Percentiles rank a stretch among this genome's conserved stretches.
Conservation (phyloP, 2,329 filamentous ascomycete species). For the Diplodia scrobiculata region DNA sequence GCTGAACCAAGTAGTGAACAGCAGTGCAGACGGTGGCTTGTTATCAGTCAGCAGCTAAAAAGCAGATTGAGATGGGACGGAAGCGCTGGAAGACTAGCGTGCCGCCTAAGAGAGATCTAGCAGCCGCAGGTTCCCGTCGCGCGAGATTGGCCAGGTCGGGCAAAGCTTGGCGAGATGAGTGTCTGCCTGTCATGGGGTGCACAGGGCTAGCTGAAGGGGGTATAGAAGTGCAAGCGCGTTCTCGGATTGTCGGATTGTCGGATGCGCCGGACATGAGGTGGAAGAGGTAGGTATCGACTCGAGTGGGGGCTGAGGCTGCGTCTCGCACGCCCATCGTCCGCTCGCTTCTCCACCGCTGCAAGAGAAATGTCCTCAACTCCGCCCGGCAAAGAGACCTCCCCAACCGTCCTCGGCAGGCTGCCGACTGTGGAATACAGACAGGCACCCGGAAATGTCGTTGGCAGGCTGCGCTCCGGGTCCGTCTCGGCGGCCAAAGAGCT, state of each 20-base stretch:
- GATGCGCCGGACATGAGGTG: neutral
- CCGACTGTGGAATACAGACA: neutral
- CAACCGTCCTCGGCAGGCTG: neutral
- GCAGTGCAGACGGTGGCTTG: neutral
- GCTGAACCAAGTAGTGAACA: neutral
- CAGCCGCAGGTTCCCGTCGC: neutral
- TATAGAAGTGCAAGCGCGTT: neutral
- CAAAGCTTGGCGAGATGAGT: neutral
- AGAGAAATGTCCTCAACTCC: neutral
- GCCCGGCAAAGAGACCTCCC: neutral
- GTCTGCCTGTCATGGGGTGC: neutral
- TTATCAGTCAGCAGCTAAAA: neutral
- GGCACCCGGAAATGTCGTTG: neutral
- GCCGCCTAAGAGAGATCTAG: neutral
- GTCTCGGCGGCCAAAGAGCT: neutral
- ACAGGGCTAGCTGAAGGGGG: neutral
- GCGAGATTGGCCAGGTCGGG: neutral
- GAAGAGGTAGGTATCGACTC: neutral
- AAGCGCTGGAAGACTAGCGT: neutral
- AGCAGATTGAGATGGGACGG: neutral
- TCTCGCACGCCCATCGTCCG: neutral
- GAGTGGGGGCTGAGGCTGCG: neutral
- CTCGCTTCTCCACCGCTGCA: neutral
- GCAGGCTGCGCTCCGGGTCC: slow-evolving; percentile 7
- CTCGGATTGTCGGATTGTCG: neutral